Conservation (phyloP, 164 flowering plant species). For the Nelumbo lutea region DNA sequence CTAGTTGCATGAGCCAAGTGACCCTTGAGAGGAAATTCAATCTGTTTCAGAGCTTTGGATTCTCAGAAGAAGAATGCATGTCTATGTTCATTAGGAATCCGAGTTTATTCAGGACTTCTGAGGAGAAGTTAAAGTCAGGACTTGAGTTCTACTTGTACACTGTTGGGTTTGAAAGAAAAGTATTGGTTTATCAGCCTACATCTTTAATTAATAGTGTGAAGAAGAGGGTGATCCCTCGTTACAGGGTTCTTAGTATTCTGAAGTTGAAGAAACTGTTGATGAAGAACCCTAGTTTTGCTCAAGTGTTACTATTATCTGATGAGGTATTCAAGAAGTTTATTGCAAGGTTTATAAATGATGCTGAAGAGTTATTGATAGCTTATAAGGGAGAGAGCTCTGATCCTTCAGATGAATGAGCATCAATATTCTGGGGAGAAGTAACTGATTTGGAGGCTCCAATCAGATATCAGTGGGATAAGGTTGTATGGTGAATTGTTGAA, state of each 20-base stretch:
- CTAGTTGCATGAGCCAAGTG: conserved; percentile 23
- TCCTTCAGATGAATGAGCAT: not conserved
- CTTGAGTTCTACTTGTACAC: conserved; percentile 32
- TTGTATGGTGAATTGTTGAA: no score
- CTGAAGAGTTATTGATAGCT: conserved; percentile 19
- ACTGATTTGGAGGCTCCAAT: no score
- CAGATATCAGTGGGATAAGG: no score
- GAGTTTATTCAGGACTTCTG: conserved; percentile 24
- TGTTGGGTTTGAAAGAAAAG: conserved; percentile 14
- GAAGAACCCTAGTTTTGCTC: conserved; percentile 19
- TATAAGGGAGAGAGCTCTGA: conserved; percentile 10
- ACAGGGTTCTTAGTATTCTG: conserved; percentile 29
- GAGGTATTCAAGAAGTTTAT: conserved; percentile 30
- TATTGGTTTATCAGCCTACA: conserved; percentile 18
- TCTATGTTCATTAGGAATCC: conserved; percentile 33
- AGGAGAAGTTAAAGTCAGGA: conserved; percentile 32
- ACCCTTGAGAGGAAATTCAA: conserved; percentile 31
- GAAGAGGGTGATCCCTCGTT: conserved; percentile 37
- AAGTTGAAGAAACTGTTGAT: conserved; percentile 32
- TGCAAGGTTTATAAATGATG: conserved; percentile 15
- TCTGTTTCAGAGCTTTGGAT: conserved; percentile 27
- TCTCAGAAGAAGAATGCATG: conserved; percentile 25
- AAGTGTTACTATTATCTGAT: conserved; percentile 19
- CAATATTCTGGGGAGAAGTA: not conserved
- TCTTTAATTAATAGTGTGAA: conserved; percentile 34